These are phyloP conservation scores for Diversispora epigaea DNA, from an alignment of 192 early-diverging fungal species.

Conservation along the genomic window DNA sequence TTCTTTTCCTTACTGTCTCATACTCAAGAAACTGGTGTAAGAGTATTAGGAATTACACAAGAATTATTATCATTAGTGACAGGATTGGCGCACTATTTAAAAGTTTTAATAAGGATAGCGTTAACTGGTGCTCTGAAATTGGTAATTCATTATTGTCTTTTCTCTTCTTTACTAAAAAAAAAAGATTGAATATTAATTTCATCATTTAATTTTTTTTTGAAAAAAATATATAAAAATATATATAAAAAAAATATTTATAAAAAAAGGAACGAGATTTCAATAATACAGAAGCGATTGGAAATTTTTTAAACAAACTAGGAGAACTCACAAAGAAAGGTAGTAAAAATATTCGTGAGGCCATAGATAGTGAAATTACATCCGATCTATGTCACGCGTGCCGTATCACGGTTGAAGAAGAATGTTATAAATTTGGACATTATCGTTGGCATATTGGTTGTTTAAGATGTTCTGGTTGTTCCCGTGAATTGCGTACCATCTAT, in stretches of 20 bases:
- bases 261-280: constrained; percentile 62
- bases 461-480: constrained; percentile 69
- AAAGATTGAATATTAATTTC: too few species aligned
- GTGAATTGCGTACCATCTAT: constrained; percentile 41
- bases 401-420: constrained; percentile 83
- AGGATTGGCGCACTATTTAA: constrained; percentile 87
- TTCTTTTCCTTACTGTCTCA: constrained; percentile 90
- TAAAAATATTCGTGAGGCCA: constrained; percentile 33
- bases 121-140: constrained; percentile 83
- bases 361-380: constrained; percentile 64
- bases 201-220: background rate
- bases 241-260: background rate
- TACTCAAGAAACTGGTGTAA: constrained; percentile 59
- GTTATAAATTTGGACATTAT: constrained; percentile 64
- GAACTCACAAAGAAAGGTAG: constrained; percentile 60
- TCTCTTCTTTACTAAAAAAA: background rate
- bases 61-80: constrained; percentile 90
- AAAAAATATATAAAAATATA: background rate
- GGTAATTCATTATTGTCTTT: constrained; percentile 46
- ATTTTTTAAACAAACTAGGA: constrained; percentile 77
- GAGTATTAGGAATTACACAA: constrained; percentile 67
- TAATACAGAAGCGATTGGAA: constrained; percentile 51
- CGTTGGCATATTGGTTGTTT: constrained; percentile 88
- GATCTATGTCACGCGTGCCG: constrained; percentile 82
- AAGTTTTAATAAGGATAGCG: constrained; percentile 85